Evolutionary conservation across 1,284 basidiomycete genomes (phyloP).

Genomic region (Puccinia polysora): DNA sequence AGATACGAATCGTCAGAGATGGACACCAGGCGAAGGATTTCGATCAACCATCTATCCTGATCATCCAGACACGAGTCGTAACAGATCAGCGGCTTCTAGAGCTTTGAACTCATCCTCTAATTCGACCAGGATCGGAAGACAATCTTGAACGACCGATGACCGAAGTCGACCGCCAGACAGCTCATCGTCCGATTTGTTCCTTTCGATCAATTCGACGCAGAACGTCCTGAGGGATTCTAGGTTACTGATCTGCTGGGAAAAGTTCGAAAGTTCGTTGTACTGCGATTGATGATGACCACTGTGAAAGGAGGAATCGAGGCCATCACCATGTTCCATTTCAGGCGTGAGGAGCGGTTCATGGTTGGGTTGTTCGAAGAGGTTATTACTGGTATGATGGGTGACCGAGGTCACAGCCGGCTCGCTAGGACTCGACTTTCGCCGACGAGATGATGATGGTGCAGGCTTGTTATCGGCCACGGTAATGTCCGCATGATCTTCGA

Average conservation of each 20-base stretch:
- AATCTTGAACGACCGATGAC: conserved; percentile 17
- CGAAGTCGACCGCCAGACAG: background rate
- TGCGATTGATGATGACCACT: background rate
- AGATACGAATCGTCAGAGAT: no score
- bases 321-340: no score
- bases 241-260: conserved; percentile 21
- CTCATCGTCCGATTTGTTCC: background rate
- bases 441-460: no score
- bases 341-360: no score
- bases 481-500: conserved; percentile 4
- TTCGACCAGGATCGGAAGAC: conserved; percentile 15
- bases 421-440: no score
- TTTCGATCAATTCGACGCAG: conserved; percentile 13
- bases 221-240: conserved; percentile 17
- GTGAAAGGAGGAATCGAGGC: no score
- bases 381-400: background rate
- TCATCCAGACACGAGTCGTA: conserved; percentile 26
- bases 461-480: conserved; percentile 4
- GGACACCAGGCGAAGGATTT: no score
- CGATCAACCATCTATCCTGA: no score
- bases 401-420: no score
- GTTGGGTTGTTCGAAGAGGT: conserved; percentile 27
- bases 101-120: conserved; percentile 40
- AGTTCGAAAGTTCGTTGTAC: conserved; percentile 21
- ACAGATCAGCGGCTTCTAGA: conserved; percentile 34